Conservation (phyloP, 2,329 filamentous ascomycete genomes). For the Remersonia thermophila region DNA sequence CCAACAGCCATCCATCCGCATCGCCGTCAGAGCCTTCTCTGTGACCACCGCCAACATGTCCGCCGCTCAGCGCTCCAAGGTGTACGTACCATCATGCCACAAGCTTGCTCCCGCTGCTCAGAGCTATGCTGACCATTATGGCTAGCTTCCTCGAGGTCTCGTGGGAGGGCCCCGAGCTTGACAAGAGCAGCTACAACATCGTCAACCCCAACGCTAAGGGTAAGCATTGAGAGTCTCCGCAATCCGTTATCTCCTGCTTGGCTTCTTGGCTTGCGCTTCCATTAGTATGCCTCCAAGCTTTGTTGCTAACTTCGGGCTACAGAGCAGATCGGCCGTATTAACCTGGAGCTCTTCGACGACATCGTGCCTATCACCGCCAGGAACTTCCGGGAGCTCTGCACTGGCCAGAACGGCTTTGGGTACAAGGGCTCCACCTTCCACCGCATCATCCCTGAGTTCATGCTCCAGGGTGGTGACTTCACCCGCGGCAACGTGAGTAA, state of each 20-base stretch:
- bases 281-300: no score
- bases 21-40: slow-evolving; percentile 23
- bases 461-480: slow-evolving; percentile 95
- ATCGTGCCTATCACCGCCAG: slow-evolving; percentile 75
- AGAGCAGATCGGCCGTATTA: slow-evolving; percentile 70
- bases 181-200: slow-evolving; percentile 43
- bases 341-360: slow-evolving; percentile 78
- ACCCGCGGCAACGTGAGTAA: slow-evolving; percentile 73
- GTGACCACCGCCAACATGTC: slow-evolving; percentile 52
- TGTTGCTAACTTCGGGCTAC: slow-evolving; percentile 11
- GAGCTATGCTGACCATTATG: slow-evolving; percentile 7
- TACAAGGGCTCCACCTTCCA: slow-evolving; percentile 80
- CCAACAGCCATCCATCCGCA: slow-evolving; percentile 25
- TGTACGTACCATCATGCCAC: slow-evolving; percentile 38
- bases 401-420: slow-evolving; percentile 66
- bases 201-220: slow-evolving; percentile 45
- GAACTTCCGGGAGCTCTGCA: slow-evolving; percentile 82
- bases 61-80: no score
- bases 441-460: slow-evolving; percentile 85
- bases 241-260: no score
- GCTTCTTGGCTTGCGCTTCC: no score
- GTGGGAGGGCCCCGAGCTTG: slow-evolving; percentile 61
- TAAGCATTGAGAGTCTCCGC: slow-evolving; percentile 35
- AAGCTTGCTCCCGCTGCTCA: slow-evolving; percentile 1
- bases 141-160: slow-evolving; percentile 58